phyloP scores from a whole-genome alignment of 2,329 filamentous ascomycete species.

The Colletotrichum acutatum region DNA sequence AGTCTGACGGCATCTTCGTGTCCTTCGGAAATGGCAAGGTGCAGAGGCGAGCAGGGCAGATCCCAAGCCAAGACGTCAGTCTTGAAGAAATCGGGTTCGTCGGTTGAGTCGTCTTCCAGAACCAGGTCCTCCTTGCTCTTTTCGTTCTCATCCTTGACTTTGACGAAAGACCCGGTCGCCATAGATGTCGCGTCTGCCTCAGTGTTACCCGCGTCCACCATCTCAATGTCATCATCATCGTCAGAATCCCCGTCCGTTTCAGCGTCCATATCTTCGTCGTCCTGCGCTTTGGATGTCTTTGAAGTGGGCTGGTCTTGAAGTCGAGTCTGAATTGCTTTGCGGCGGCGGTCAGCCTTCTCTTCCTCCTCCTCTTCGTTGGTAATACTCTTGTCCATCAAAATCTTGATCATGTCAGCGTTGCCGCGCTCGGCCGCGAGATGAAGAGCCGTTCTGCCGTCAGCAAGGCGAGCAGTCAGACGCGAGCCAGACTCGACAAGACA shows the following conservation, averaged over 20 bases:
- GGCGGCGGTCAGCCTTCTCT: conserved; percentile 63
- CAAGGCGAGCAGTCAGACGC: conserved; percentile 77
- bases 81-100: conserved; percentile 83
- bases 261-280: conserved; percentile 37
- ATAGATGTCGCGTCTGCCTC: conserved; percentile 64
- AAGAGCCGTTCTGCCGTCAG: conserved; percentile 84
- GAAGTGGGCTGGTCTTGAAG: conserved; percentile 38
- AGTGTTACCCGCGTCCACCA: conserved; percentile 57
- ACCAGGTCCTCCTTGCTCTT: conserved; percentile 50
- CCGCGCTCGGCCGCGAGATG: conserved; percentile 83
- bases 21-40: conserved; percentile 81
- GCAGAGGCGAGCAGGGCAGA: conserved; percentile 76
- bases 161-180: conserved; percentile 80
- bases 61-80: conserved; percentile 87
- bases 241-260: conserved; percentile 50
- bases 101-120: conserved; percentile 60
- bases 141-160: conserved; percentile 64
- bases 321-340: conserved; percentile 48
- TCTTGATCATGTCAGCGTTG: conserved; percentile 73
- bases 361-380: conserved; percentile 77
- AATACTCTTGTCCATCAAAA: conserved; percentile 78
- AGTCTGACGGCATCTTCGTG: conserved; percentile 75
- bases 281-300: conserved; percentile 40
- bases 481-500: conserved; percentile 78
- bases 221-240: conserved; percentile 55